A percentile compares a stretch with the other conserved stretches of the same genome.
These are phyloP conservation scores for Acanthamoeba rhysodes DNA, from an alignment of 208 protist species.

Conservation along the genomic window DNA sequence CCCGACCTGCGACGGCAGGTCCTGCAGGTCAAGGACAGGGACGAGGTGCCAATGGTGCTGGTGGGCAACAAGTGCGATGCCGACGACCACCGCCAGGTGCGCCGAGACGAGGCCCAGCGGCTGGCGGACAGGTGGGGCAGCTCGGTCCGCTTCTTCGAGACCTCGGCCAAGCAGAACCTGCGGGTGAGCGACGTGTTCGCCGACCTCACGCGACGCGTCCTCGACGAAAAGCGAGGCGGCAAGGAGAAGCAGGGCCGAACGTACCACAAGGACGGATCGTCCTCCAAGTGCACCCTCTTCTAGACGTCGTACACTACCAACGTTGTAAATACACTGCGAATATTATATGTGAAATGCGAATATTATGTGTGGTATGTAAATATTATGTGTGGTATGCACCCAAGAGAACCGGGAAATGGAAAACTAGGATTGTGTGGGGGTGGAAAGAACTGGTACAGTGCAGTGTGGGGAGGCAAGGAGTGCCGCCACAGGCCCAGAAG, in stretches of 20 bases:
- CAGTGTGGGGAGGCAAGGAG: too few species aligned
- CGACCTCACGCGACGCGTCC: slow-evolving; percentile 83
- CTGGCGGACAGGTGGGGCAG: slow-evolving; percentile 78
- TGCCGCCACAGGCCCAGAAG: too few species aligned
- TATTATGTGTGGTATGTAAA: too few species aligned
- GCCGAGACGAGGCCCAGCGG: slow-evolving; percentile 82
- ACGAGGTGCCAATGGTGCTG: slow-evolving; percentile 86
- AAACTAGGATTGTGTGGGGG: too few species aligned
- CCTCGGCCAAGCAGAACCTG: slow-evolving; percentile 89
- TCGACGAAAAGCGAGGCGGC: neutral
- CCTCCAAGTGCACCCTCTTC: slow-evolving; percentile 47
- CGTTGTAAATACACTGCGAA: neutral
- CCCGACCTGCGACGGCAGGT: slow-evolving; percentile 72
- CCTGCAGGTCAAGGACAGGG: slow-evolving; percentile 66
- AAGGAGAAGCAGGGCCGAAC: neutral
- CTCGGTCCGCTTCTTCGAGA: slow-evolving; percentile 79
- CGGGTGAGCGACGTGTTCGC: slow-evolving; percentile 91
- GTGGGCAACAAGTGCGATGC: slow-evolving; percentile 91
- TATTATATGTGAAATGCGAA: too few species aligned
- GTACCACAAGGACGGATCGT: neutral
- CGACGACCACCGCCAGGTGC: slow-evolving; percentile 83
- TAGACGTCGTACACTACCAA: neutral
- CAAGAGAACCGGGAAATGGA: too few species aligned
- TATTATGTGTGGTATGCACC: too few species aligned
- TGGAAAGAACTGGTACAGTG: too few species aligned